A percentile compares a stretch with the other conserved stretches of the same genome.
Conservation (phyloP, 148 eudicot species). For the Oxyria digyna region DNA sequence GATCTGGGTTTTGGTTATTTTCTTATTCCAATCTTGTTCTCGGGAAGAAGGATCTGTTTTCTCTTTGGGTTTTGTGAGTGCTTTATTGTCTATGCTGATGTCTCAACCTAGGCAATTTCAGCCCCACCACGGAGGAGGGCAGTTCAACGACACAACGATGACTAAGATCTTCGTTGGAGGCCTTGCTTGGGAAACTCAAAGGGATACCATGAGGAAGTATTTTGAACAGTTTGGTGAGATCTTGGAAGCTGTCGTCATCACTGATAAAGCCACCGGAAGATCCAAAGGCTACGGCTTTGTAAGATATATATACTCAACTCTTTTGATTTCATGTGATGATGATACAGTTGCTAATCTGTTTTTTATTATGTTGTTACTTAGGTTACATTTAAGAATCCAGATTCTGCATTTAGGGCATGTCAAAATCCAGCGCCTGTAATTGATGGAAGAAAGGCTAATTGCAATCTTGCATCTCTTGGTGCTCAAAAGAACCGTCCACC, state of each 20-base stretch:
- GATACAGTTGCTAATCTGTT: not conserved
- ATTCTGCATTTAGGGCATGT: slow-evolving; percentile 49
- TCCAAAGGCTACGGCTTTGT: slow-evolving; percentile 45
- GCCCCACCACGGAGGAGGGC: slow-evolving; percentile 15
- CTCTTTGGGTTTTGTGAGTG: not conserved
- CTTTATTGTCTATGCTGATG: not conserved
- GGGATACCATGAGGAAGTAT: slow-evolving; percentile 32
- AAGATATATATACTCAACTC: not conserved
- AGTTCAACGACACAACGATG: slow-evolving; percentile 22
- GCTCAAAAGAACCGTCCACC: slow-evolving; percentile 30
- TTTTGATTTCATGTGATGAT: not conserved
- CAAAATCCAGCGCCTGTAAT: slow-evolving; percentile 40
- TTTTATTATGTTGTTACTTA: slow-evolving; percentile 6
- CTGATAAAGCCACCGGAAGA: slow-evolving; percentile 33
- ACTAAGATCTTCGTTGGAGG: slow-evolving; percentile 40
- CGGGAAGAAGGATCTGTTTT: not conserved
- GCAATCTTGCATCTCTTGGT: slow-evolving; percentile 52
- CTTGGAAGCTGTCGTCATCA: slow-evolving; percentile 38
- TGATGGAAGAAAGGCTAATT: slow-evolving; percentile 21
- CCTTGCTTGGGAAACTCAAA: slow-evolving; percentile 42
- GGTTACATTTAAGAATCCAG: slow-evolving; percentile 56
- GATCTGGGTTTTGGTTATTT: not conserved
- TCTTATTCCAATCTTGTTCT: not conserved
- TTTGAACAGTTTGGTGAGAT: slow-evolving; percentile 44
- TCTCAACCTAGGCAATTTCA: slow-evolving; percentile 7